Conservation (phyloP, 352 stramenopile species). For the Phytopythium chamaehyphon region DNA sequence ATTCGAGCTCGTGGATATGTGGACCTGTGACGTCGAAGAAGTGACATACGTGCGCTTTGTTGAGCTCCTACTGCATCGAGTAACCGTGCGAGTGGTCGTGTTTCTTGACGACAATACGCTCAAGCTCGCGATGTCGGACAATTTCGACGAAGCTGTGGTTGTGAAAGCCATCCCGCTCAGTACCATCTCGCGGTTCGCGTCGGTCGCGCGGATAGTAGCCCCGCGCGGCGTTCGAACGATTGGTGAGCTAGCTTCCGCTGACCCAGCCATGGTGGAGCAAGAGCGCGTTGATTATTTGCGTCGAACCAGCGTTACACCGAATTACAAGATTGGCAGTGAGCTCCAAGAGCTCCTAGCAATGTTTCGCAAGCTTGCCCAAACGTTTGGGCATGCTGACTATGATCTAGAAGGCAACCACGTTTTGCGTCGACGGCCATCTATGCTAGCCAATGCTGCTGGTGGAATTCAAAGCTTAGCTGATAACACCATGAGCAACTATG, state of each 20-base stretch:
- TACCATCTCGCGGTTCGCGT: slow-evolving; percentile 64
- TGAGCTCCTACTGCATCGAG: slow-evolving; percentile 54
- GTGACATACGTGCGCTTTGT: slow-evolving; percentile 63
- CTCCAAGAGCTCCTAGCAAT: slow-evolving; percentile 54
- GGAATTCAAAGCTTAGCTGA: too few relatives aligned
- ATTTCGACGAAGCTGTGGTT: slow-evolving; percentile 69
- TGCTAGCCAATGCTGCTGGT: too few relatives aligned
- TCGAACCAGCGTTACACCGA: slow-evolving; percentile 13
- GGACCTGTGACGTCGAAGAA: slow-evolving; percentile 77
- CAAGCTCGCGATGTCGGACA: slow-evolving; percentile 66
- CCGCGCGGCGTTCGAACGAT: slow-evolving; percentile 46
- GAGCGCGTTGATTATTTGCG: slow-evolving; percentile 52
- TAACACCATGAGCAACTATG: too few relatives aligned
- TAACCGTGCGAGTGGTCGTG: slow-evolving; percentile 64
- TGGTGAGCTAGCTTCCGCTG: slow-evolving; percentile 53
- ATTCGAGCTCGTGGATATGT: slow-evolving; percentile 79
- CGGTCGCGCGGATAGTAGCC: slow-evolving; percentile 53
- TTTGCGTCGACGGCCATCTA: neutral
- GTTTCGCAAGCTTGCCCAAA: slow-evolving; percentile 52
- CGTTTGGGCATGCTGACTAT: slow-evolving; percentile 50
- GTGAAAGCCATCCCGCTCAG: slow-evolving; percentile 68
- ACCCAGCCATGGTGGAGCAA: slow-evolving; percentile 48
- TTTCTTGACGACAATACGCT: slow-evolving; percentile 70
- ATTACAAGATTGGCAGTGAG: slow-evolving; percentile 49
- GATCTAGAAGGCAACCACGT: slow-evolving; percentile 31